Percentiles rank a stretch among this genome's conserved stretches.
These are phyloP conservation scores for Diaporthe sp. DNA, from an alignment of 2,329 filamentous ascomycete species.

Conservation along the genomic window DNA sequence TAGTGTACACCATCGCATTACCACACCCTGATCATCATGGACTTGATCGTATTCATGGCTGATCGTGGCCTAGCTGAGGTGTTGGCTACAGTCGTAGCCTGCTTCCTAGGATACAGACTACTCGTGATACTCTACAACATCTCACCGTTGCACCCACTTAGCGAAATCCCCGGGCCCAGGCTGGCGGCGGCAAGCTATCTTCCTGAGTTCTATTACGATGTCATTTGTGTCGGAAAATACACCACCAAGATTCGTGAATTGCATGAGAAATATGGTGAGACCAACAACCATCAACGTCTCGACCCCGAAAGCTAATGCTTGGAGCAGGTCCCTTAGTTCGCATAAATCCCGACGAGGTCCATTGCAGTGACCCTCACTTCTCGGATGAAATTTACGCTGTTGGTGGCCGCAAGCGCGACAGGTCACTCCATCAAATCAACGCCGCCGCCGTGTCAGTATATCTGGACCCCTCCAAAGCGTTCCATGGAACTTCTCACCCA, in stretches of 20 bases:
- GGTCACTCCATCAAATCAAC: constrained; percentile 18
- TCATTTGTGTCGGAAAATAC: constrained; percentile 12
- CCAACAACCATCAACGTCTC: not conserved
- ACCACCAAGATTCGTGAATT: constrained; percentile 20
- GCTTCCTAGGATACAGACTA: not conserved
- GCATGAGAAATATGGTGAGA: constrained; percentile 27
- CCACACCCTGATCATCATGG: not conserved
- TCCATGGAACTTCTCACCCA: not conserved
- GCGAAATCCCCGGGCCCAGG: constrained; percentile 19
- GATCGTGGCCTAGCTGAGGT: not conserved
- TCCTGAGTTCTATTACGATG: constrained; percentile 31
- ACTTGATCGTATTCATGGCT: not conserved
- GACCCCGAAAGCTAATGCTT: not conserved
- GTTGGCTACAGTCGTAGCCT: not conserved
- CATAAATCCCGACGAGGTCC: constrained; percentile 31
- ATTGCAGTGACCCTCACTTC: constrained; percentile 28
- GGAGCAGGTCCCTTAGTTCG: constrained; percentile 25
- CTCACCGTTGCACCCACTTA: constrained; percentile 22
- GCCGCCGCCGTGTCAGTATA: not conserved
- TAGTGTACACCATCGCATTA: not conserved
- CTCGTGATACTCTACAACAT: constrained; percentile 16
- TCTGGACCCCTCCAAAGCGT: not conserved
- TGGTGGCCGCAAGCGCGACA: constrained; percentile 28
- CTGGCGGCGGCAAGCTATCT: constrained; percentile 26
- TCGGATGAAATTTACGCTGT: constrained; percentile 27